A percentile compares a stretch with the other conserved stretches of the same genome.
phyloP scores from a whole-genome alignment of 1,284 basidiomycete genomes.

The Sanguinoderma infundibulare region DNA sequence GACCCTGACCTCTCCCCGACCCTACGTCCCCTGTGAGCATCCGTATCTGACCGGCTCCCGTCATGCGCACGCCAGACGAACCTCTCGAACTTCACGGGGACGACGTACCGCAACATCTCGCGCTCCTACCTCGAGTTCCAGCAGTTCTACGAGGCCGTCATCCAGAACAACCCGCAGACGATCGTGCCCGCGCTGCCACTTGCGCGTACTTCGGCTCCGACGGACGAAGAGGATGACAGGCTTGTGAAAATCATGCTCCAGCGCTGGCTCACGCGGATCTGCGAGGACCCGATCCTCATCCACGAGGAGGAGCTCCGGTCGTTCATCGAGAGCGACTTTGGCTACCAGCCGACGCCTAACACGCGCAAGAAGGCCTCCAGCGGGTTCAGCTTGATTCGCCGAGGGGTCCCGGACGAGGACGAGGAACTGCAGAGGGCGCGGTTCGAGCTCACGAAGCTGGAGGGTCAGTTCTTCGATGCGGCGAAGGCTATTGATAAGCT shows the following conservation, averaged over 20 bases:
- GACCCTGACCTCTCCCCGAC: not conserved
- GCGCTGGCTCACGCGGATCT: slow-evolving; percentile 89
- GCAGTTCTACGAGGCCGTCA: slow-evolving; percentile 86
- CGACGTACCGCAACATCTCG: slow-evolving; percentile 89
- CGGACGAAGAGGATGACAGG: slow-evolving; percentile 95
- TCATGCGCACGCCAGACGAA: slow-evolving; percentile 72
- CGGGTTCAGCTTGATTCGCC: slow-evolving; percentile 70
- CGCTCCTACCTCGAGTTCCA: slow-evolving; percentile 92
- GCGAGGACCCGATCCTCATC: slow-evolving; percentile 85
- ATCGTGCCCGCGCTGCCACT: slow-evolving; percentile 92
- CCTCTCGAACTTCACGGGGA: slow-evolving; percentile 87
- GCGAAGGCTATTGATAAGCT: slow-evolving; percentile 88
- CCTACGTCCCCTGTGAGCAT: not conserved
- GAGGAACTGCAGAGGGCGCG: slow-evolving; percentile 87
- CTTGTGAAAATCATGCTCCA: slow-evolving; percentile 92
- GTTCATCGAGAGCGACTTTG: slow-evolving; percentile 96
- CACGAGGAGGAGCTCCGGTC: slow-evolving; percentile 90
- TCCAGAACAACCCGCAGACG: slow-evolving; percentile 86
- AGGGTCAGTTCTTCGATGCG: slow-evolving; percentile 87
- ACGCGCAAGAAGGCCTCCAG: slow-evolving; percentile 71
- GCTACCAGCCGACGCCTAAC: slow-evolving; percentile 82
- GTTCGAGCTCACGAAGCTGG: slow-evolving; percentile 88
- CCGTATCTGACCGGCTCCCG: not conserved
- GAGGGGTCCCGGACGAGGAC: slow-evolving; percentile 81
- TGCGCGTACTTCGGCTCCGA: slow-evolving; percentile 90